Evolutionary conservation across 176 grass and related monocot species (phyloP).

Genomic region (Olyra latifolia): DNA sequence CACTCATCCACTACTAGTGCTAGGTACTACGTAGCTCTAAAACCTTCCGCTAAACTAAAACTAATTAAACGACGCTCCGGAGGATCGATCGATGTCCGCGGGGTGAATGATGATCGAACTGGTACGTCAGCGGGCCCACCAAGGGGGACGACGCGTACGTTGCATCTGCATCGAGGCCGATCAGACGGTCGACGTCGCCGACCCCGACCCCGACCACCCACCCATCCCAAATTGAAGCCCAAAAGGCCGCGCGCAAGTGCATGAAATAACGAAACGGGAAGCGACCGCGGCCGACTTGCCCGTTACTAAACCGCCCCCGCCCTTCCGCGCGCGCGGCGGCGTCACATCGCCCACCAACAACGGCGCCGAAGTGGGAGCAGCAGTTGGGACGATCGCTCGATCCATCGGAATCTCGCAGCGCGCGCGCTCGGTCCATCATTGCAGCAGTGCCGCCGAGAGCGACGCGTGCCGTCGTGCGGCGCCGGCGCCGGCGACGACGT

Average conservation of each 20-base stretch:
- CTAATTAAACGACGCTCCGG: no score
- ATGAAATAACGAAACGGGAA: constrained; percentile 56
- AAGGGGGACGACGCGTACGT: constrained; percentile 25
- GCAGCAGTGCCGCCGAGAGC: not conserved
- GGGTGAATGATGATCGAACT: constrained; percentile 33
- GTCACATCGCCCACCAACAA: constrained; percentile 62
- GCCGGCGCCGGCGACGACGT: not conserved
- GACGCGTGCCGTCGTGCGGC: constrained; percentile 19
- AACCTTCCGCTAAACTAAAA: no score
- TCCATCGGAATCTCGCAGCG: constrained; percentile 4
- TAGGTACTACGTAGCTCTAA: no score
- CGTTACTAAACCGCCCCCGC: constrained; percentile 40
- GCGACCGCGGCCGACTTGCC: constrained; percentile 40
- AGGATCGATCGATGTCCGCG: no score
- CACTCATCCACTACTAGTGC: no score
- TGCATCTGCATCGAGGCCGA: constrained; percentile 24
- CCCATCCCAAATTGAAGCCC: constrained; percentile 26
- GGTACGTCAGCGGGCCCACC: constrained; percentile 38
- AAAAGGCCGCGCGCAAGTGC: constrained; percentile 30
- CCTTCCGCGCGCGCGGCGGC: not conserved
- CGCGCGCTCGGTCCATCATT: not conserved
- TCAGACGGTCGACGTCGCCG: constrained; percentile 23
- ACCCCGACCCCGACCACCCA: constrained; percentile 27
- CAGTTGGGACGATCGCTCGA: constrained; percentile 25
- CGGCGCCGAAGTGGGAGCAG: constrained; percentile 36